A percentile compares a stretch with the other conserved stretches of the same genome.
Evolutionary conservation across 2,329 filamentous ascomycete species (phyloP).

Genomic region (Orbilia oligospora): DNA sequence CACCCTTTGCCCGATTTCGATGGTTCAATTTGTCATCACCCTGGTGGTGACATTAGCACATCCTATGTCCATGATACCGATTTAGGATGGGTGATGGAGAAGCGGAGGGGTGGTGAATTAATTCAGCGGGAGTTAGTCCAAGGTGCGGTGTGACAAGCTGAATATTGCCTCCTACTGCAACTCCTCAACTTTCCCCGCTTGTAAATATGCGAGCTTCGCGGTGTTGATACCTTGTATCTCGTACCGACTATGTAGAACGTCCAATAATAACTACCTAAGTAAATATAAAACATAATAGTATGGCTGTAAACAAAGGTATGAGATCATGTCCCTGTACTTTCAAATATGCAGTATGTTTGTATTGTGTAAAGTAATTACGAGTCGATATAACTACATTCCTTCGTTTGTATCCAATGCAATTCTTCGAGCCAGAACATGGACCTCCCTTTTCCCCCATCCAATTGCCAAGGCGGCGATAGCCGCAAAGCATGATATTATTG

Average conservation of each 20-base stretch:
- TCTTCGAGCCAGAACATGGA: slow-evolving; percentile 31
- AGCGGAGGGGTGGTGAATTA: slow-evolving; percentile 54
- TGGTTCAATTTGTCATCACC: slow-evolving; percentile 28
- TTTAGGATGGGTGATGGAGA: slow-evolving; percentile 59
- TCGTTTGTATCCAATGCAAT: slow-evolving; percentile 38
- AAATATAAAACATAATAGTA: background rate
- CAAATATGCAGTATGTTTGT: too few species aligned
- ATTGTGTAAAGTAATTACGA: too few species aligned
- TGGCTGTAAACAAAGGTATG: background rate
- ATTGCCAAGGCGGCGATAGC: slow-evolving; percentile 35
- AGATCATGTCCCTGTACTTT: background rate
- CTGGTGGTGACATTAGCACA: slow-evolving; percentile 35
- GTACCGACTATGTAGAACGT: background rate
- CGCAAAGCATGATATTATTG: slow-evolving; percentile 71
- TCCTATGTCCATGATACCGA: slow-evolving; percentile 57
- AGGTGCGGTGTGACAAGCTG: slow-evolving; percentile 39
- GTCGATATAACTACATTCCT: background rate
- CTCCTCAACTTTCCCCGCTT: background rate
- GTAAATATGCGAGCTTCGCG: background rate
- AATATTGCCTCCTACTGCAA: background rate
- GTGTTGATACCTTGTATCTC: background rate
- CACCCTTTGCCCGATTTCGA: slow-evolving; percentile 12
- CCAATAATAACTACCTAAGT: too few species aligned
- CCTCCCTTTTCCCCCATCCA: slow-evolving; percentile 19
- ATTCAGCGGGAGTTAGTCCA: slow-evolving; percentile 53